These are phyloP conservation scores for Globisporangium cylindrosporum DNA, from an alignment of 352 stramenopile species.

Conservation along the genomic window DNA sequence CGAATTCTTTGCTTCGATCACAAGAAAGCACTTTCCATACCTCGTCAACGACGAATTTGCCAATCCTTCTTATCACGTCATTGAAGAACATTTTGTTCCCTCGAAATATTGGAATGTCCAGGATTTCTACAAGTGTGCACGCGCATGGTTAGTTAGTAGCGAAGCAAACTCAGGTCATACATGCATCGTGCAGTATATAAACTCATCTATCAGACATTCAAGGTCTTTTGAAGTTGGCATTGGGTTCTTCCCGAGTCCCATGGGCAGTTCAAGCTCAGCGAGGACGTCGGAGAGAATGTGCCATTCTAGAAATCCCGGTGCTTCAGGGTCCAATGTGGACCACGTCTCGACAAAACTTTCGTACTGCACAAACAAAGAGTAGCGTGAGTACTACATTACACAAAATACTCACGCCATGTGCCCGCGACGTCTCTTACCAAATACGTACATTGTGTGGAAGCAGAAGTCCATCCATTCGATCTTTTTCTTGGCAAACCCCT, in stretches of 20 bases:
- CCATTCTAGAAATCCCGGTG: slow-evolving; percentile 78
- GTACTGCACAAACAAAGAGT: slow-evolving; percentile 35
- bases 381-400: not conserved
- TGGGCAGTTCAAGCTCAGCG: slow-evolving; percentile 49
- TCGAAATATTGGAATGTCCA: slow-evolving; percentile 53
- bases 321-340: slow-evolving; percentile 79
- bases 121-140: slow-evolving; percentile 23
- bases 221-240: slow-evolving; percentile 46
- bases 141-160: not conserved
- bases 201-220: slow-evolving; percentile 41
- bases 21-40: slow-evolving; percentile 16
- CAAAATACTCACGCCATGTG: too few relatives aligned
- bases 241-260: slow-evolving; percentile 52
- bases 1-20: not conserved
- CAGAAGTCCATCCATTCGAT: slow-evolving; percentile 55
- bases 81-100: slow-evolving; percentile 72
- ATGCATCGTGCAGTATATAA: not conserved
- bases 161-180: not conserved
- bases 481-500: slow-evolving; percentile 84
- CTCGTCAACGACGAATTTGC: slow-evolving; percentile 62
- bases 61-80: slow-evolving; percentile 46
- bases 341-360: slow-evolving; percentile 76
- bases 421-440: not conserved
- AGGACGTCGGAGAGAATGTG: slow-evolving; percentile 65
- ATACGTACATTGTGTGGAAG: slow-evolving; percentile 50